Conservation (phyloP, 306 rosid genomes). For the Medicago lupulina region DNA sequence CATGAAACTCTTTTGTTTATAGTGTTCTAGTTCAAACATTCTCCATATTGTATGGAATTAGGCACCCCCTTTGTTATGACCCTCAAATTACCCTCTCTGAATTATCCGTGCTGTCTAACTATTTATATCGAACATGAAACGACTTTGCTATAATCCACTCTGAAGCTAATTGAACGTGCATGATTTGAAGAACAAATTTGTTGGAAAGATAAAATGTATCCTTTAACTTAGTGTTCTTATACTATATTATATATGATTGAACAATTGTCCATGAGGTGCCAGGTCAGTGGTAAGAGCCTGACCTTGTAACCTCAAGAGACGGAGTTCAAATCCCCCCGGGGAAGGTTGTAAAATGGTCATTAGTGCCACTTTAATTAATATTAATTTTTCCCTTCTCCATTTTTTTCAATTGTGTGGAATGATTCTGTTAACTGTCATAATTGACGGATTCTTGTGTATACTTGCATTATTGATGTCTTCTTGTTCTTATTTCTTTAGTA, state of each 20-base stretch:
- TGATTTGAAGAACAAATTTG: slow-evolving; percentile 20
- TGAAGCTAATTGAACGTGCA: neutral
- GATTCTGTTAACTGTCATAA: slow-evolving; percentile 16
- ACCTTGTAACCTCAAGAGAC: no score
- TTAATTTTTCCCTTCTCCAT: no score
- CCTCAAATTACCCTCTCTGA: neutral
- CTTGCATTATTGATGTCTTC: slow-evolving; percentile 24
- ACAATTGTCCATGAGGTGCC: no score
- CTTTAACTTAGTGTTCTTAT: slow-evolving; percentile 23
- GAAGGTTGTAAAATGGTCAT: no score
- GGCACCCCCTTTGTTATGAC: neutral
- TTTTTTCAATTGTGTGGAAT: neutral
- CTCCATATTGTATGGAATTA: slow-evolving; percentile 13
- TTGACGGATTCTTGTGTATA: slow-evolving; percentile 4
- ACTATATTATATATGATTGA: neutral
- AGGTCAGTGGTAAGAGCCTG: no score
- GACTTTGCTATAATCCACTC: slow-evolving; percentile 8
- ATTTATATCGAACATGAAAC: neutral
- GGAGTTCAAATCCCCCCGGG: no score
- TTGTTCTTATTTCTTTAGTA: slow-evolving; percentile 39
- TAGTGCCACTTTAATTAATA: no score
- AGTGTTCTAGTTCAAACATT: slow-evolving; percentile 18
- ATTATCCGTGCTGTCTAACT: slow-evolving; percentile 16
- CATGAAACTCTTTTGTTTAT: neutral
- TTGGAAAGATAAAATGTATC: slow-evolving; percentile 2